Evolutionary conservation across 1,284 basidiomycete species (phyloP), one percentile per base, ranked within the genome.

Genomic region (Testicularia cyperi): DNA sequence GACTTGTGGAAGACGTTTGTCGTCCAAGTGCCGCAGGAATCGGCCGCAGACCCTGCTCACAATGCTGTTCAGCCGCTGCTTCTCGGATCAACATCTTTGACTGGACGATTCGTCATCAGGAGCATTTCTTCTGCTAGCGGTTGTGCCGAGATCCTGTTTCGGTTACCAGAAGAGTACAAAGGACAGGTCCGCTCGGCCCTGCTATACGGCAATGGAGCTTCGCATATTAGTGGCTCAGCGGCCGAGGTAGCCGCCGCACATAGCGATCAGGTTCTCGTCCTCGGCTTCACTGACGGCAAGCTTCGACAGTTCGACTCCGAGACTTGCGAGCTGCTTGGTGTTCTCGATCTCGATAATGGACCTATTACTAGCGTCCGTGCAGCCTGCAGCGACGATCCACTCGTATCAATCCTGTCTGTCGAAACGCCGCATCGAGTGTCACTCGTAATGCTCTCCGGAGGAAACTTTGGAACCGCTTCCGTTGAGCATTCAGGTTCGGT

Each of bases 291-390:
- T 29, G 37, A 55, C n/a, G 63, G 63, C 3, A 36, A 41, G 9
- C 34, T 58, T 13, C 41, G 46, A 3, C 28, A 47, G 23, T 44
- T 54, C 32, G 58, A 63, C 23, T 41, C 52, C 13, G 44, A 41
- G 12, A 41, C 43, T 8, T 39, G 53, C 3, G 39, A 53, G 22
- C 27, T 35, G n/a, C 20, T 66, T n/a, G 49, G 48, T 34, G 33
- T 27, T 10, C 32, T 57, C 2, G 58, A 66, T 15, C 22, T 66
- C 15, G 51, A 53, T 19, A 60, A 66, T 22, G 63, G 63, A 5
- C 25, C 58, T 2, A 52, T 66, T 12, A 51, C 24, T 10, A 18
- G 28, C 16, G 9, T 66, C 10, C 21, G 16, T 1, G 20, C 31
- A n/a, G 24, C 53, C 35, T 32, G 43, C 25, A 31, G 45, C 10